phyloP scores from a whole-genome alignment of 2,329 filamentous ascomycete genomes.

The Acephala macrosclerotiorum region DNA sequence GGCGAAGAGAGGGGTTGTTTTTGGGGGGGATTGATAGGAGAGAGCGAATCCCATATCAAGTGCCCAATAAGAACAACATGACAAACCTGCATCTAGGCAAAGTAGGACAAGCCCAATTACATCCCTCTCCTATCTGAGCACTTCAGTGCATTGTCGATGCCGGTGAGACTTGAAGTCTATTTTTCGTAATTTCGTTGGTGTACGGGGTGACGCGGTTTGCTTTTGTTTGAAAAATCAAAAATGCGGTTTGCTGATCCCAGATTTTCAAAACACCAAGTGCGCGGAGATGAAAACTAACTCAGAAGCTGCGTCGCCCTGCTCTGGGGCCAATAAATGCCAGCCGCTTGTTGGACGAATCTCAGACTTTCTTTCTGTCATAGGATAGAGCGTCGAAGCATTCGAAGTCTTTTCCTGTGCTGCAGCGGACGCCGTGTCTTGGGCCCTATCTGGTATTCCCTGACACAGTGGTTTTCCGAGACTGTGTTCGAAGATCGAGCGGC shows the following conservation, averaged over 20 bases:
- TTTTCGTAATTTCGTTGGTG: slow-evolving; percentile 19
- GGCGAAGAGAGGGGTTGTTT: slow-evolving; percentile 32
- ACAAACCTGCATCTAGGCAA: slow-evolving; percentile 35
- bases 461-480: slow-evolving; percentile 29
- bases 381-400: slow-evolving; percentile 2
- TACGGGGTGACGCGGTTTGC: slow-evolving; percentile 15
- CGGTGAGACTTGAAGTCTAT: slow-evolving; percentile 10
- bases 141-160: slow-evolving; percentile 3
- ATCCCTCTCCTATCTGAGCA: slow-evolving; percentile 24
- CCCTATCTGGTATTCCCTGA: slow-evolving; percentile 33
- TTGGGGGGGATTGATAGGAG: slow-evolving; percentile 30
- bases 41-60: slow-evolving; percentile 25
- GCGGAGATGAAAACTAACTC: slow-evolving; percentile 21
- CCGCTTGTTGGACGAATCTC: slow-evolving; percentile 22
- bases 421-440: slow-evolving; percentile 25
- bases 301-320: slow-evolving; percentile 9
- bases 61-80: slow-evolving; percentile 35
- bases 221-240: slow-evolving; percentile 34
- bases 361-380: neutral
- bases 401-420: slow-evolving; percentile 20
- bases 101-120: slow-evolving; percentile 30
- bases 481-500: slow-evolving; percentile 35
- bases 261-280: slow-evolving; percentile 20
- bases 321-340: slow-evolving; percentile 21
- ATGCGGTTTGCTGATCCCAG: slow-evolving; percentile 22